Evolutionary conservation across 2,329 filamentous ascomycete species (phyloP), one percentile per base, ranked within the genome.

Genomic region (Colletotrichum magnum): DNA sequence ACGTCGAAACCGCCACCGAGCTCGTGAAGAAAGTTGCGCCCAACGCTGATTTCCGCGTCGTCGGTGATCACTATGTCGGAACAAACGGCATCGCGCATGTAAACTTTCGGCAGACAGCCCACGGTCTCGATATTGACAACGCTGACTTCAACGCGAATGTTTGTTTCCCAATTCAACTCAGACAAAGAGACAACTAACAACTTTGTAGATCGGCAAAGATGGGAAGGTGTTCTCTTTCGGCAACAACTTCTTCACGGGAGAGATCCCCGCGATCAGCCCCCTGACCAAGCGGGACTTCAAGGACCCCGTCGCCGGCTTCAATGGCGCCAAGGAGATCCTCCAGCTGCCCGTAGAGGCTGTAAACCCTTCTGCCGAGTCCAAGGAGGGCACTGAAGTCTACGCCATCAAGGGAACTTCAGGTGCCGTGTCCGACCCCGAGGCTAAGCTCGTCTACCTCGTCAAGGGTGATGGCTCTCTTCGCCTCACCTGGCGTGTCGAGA

Each of bases 61-160:
- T 82, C 1, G 74, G 79, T 13, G 84, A 87, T 73, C 79, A 83
- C 72, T 87, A 87, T 69, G 79, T 85, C 32, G 81, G 85, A 39
- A 77, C 73, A 68, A 87, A 86, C 71, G 86, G 86, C 15, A 79
- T 88, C 67, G 81, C 81, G 3, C 86, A 88, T 72, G 84, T 87
- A 73, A 82, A 87, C 77, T 87, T 87, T 79, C 86, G 86, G 78
- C 86, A 88, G 77, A 87, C 85, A 0, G 79, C 78, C 43, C 83
- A 87, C 68, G 85, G 82, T 4, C 74, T 88, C 13, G 86, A 87
- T 66, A 84, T 88, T 65, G 86, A 87, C 73, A 87, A 87, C 73
- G 84, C 85, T 4, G 83, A 86, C 74, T 86, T 87, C 74, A 87
- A 87, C 69, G 84, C 88, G 62, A 87, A 88, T 69, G 85, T 87